Base-by-base conservation (phyloP, 2,329 filamentous ascomycete genomes). In the Cladosporium sp. region DNA sequence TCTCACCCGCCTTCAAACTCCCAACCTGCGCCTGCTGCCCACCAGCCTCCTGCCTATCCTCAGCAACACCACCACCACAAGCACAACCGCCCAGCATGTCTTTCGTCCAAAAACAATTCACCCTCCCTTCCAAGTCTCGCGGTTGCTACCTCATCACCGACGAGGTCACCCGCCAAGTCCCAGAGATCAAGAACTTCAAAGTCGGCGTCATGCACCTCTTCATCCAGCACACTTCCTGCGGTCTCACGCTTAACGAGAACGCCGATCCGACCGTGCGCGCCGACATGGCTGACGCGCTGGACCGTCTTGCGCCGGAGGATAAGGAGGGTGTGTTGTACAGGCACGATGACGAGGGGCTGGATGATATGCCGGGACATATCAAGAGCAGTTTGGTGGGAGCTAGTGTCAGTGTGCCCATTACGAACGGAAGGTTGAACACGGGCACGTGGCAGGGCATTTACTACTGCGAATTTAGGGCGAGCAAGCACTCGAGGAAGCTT, bases 331-430 rank as follows among this genome's bases (percentile, higher is more conserved):
- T 87, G 10, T 78, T 98, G 55, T 99, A 98, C 80, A 83, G 92
- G 52, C 95, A 99, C 80, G 88, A 86, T 74, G 93, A 90, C 0
- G 95, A 97, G 83, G 95, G 95, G 2, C 72, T 74, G 61, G 95
- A 99, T 81, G 95, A 98, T 79, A 97, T 98, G 92, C 95, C 95
- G 87, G 93, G 93, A 67, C 95, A 99, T 79, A 90, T 99, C 78
- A 99, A 99, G 81, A 92, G 90, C 66, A 91, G 92, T 0, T 81
- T 99, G 59, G 85, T 98, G 34, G 95, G 95, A 15, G 92, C 93
- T 4, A 96, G 91, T 72, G 88, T 98, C 2, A 94, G 89, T 6
- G 90, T 99, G 66, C 95, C 95, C 1, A 97, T 99, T 77, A 90
- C 87, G 67, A 88, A 98, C 74, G 95, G 95, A 47, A 88, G 86